Base-by-base conservation (phyloP, 2,329 filamentous ascomycete genomes). In the Grosmannia penicillata region DNA sequence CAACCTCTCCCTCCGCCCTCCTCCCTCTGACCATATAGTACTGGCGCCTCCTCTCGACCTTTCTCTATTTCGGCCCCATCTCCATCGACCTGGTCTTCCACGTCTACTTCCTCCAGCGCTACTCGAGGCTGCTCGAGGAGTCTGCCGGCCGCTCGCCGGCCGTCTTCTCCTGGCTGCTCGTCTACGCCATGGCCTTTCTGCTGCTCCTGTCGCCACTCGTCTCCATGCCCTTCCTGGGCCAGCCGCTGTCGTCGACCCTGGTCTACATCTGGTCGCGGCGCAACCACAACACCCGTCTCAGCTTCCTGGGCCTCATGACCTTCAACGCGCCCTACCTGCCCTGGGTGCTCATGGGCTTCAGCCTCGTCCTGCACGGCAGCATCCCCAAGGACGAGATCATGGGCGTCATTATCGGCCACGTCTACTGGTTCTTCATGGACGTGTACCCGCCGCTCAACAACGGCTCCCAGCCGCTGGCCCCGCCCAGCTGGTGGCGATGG, bases 351-450 rank as follows among this genome's bases (percentile, higher is more conserved):
- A 87, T 96, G 72, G 79, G 72, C 0, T 93, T 98, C 60, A 93
- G 83, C 53, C 66, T 96, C 33, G 70, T 94, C n/a, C 70, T 96
- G 55, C 86, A 96, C 55, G 84, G 84, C 7, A 81, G 72, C 6
- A 70, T 96, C 30, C 91, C 91, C 4, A 93, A 93, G 60, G 91
- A 96, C 56, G 91, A 98, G 64, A 81, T 98, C 45, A 85, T 93
- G 63, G 91, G 91, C 4, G 85, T 95, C 14, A 76, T 91, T 9
- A 87, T 96, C 28, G 91, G 91, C 9, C 91, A 98, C 59, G 70
- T 96, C 29, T 96, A 87, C 81, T 98, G 96, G 59, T 98, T 95
- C 63, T 95, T 96, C 59, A 83, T 78, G 43, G 91, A 98, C 56
- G 87, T 98, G 14, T 98, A 94, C 58, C 91, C 91, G 4, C 82